Evolutionary conservation across 495 filamentous ascomycete species (phyloP).

Genomic region (Peziza echinospora): DNA sequence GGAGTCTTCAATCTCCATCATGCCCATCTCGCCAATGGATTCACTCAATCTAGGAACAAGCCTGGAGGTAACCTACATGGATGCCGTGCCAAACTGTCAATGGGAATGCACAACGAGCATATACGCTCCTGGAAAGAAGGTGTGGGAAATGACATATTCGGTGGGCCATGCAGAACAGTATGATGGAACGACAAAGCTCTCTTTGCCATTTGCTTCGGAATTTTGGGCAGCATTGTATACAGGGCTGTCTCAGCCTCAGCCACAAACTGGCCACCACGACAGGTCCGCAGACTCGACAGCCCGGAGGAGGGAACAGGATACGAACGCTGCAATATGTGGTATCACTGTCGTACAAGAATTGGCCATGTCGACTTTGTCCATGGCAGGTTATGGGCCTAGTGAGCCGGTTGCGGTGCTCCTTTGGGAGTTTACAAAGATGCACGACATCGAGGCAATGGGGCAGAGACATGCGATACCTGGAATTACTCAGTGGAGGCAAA

Average conservation of each 20-base stretch:
- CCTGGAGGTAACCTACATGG: slow-evolving; percentile 11
- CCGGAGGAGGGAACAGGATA: slow-evolving; percentile 13
- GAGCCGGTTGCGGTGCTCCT: slow-evolving; percentile 14
- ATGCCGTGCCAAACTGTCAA: slow-evolving; percentile 6
- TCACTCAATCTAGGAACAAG: slow-evolving; percentile 12
- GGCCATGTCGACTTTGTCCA: slow-evolving; percentile 8
- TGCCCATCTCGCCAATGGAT: slow-evolving; percentile 11
- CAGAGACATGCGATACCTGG: neutral
- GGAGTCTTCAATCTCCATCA: slow-evolving; percentile 10
- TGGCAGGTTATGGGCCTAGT: slow-evolving; percentile 4
- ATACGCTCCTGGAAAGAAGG: slow-evolving; percentile 15
- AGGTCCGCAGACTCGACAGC: neutral
- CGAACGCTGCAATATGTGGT: slow-evolving; percentile 13
- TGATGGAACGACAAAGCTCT: slow-evolving; percentile 12
- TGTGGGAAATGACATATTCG: slow-evolving; percentile 14
- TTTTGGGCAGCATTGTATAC: slow-evolving; percentile 20
- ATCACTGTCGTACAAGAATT: slow-evolving; percentile 19
- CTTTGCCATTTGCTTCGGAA: slow-evolving; percentile 16
- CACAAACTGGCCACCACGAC: neutral
- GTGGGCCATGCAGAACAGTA: slow-evolving; percentile 7
- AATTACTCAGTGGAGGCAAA: neutral
- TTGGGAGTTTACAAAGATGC: slow-evolving; percentile 19
- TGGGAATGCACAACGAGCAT: slow-evolving; percentile 19
- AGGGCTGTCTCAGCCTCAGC: slow-evolving; percentile 6
- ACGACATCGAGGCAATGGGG: neutral